phyloP scores from a whole-genome alignment of 148 eudicot genomes.

The Selenicereus undatus region DNA sequence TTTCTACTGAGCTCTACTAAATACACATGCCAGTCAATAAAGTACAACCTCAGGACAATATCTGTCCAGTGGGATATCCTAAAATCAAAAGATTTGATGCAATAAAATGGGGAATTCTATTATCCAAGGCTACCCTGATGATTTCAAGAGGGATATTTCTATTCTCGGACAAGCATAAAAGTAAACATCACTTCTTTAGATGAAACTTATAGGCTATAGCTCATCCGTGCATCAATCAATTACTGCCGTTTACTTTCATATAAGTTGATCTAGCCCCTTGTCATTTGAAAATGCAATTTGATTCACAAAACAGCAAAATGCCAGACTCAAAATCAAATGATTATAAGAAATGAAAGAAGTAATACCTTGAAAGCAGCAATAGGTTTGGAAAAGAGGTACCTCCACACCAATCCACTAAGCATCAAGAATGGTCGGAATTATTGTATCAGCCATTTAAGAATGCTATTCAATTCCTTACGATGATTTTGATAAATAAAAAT shows the following conservation, averaged over 20 bases:
- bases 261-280: neutral
- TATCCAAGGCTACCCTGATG: neutral
- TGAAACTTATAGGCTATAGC: neutral
- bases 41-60: neutral
- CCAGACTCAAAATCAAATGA: neutral
- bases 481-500: conserved; percentile 3
- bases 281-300: neutral
- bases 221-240: neutral
- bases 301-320: neutral
- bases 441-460: conserved; percentile 1
- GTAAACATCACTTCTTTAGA: neutral
- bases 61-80: neutral
- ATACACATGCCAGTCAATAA: too few species aligned
- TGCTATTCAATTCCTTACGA: neutral
- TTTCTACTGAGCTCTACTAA: too few species aligned
- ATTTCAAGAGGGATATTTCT: neutral
- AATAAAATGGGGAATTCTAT: neutral
- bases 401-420: conserved; percentile 79
- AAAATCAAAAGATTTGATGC: too few species aligned
- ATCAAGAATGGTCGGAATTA: conserved; percentile 13
- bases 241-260: neutral
- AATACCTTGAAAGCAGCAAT: conserved; percentile 87
- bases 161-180: neutral
- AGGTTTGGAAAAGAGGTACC: conserved; percentile 87
- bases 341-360: neutral